phyloP scores from a whole-genome alignment of 2,329 filamentous ascomycete genomes.

The Fusarium sp. region DNA sequence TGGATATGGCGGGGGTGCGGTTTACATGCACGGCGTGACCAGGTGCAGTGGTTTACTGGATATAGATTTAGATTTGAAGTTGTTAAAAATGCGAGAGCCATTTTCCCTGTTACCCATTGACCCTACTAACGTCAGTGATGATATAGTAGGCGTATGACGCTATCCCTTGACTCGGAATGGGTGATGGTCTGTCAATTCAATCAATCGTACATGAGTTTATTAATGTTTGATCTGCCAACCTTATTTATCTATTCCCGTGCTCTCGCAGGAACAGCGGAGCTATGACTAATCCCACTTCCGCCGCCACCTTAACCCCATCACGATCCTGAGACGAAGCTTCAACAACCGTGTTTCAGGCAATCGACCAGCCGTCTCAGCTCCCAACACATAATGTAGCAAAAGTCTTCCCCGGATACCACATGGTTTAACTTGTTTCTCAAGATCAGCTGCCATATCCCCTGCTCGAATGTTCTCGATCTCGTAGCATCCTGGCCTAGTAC shows the following conservation, averaged over 20 bases:
- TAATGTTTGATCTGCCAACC: background rate
- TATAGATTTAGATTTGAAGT: constrained; percentile 49
- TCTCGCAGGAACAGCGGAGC: background rate
- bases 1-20: constrained; percentile 28
- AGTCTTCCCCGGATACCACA: constrained; percentile 15
- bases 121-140: background rate
- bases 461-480: constrained; percentile 30
- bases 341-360: constrained; percentile 45
- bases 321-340: constrained; percentile 32
- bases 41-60: constrained; percentile 37
- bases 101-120: constrained; percentile 26
- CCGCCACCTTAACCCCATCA: background rate
- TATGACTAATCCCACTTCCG: constrained; percentile 4
- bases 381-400: constrained; percentile 27
- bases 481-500: background rate
- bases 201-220: constrained; percentile 1
- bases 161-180: background rate
- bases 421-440: constrained; percentile 18
- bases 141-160: background rate
- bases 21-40: constrained; percentile 40
- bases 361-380: constrained; percentile 43
- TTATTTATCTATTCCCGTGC: constrained; percentile 3
- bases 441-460: constrained; percentile 13
- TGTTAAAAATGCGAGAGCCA: constrained; percentile 43
- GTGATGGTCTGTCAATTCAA: no score